These are phyloP conservation scores for Pseudodiploospora longispora DNA, from an alignment of 2,329 filamentous ascomycete species.

Conservation along the genomic window DNA sequence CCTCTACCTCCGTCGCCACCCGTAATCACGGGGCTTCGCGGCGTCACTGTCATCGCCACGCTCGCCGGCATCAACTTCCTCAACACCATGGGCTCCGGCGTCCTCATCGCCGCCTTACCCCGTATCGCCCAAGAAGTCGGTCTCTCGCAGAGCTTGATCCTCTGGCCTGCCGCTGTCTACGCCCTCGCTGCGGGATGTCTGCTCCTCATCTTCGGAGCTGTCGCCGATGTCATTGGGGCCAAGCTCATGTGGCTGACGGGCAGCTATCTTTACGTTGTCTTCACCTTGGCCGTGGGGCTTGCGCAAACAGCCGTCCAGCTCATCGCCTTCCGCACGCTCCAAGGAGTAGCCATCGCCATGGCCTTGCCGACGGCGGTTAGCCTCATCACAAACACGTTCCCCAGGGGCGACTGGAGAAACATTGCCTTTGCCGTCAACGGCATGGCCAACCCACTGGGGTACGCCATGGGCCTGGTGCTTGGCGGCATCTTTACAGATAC, in stretches of 20 bases:
- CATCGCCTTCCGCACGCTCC: slow-evolving; percentile 27
- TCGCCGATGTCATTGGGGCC: slow-evolving; percentile 29
- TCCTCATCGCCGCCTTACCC: slow-evolving; percentile 29
- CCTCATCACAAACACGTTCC: slow-evolving; percentile 29
- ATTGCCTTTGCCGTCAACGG: slow-evolving; percentile 36
- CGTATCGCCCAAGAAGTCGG: slow-evolving; percentile 28
- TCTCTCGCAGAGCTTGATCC: slow-evolving; percentile 20
- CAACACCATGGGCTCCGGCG: slow-evolving; percentile 28
- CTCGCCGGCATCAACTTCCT: slow-evolving; percentile 27
- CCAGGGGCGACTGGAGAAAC: slow-evolving; percentile 28
- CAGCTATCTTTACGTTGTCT: slow-evolving; percentile 22
- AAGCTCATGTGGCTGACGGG: slow-evolving; percentile 26
- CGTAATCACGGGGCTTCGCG: slow-evolving; percentile 7
- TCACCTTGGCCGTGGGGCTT: slow-evolving; percentile 26
- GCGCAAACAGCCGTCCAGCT: slow-evolving; percentile 26
- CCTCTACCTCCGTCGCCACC: too few relatives aligned
- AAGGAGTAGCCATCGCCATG: slow-evolving; percentile 29
- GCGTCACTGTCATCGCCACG: slow-evolving; percentile 21
- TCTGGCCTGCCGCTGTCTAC: slow-evolving; percentile 24
- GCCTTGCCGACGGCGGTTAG: slow-evolving; percentile 29
- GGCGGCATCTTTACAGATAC: slow-evolving; percentile 41
- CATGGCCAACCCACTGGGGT: slow-evolving; percentile 37
- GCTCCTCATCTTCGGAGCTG: slow-evolving; percentile 26
- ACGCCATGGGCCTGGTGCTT: slow-evolving; percentile 40
- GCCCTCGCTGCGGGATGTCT: slow-evolving; percentile 20